Evolutionary conservation across 805 yeast species (phyloP).

Genomic region (Candida argentea): DNA sequence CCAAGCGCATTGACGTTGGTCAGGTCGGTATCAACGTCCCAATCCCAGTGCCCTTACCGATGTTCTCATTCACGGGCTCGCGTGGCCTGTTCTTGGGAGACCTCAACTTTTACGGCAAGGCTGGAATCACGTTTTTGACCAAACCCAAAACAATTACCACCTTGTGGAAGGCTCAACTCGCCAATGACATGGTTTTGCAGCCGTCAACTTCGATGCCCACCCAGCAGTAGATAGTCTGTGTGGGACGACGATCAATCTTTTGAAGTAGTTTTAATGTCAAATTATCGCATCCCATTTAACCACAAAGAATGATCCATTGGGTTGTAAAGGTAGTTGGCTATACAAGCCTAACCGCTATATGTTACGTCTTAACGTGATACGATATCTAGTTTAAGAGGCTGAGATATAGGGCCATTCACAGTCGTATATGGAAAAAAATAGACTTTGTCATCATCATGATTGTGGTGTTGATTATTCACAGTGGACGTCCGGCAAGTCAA

Average conservation of each 20-base stretch:
- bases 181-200: constrained; percentile 33
- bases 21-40: constrained; percentile 75
- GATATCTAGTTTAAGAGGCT: no score
- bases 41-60: constrained; percentile 72
- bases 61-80: constrained; percentile 73
- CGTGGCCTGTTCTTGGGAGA: constrained; percentile 71
- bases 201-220: constrained; percentile 65
- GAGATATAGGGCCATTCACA: no score
- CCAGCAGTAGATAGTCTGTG: constrained; percentile 26
- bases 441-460: no score
- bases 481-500: no score
- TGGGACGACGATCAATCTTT: not conserved
- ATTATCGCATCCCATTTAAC: not conserved
- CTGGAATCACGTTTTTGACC: constrained; percentile 64
- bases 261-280: not conserved
- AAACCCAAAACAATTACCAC: constrained; percentile 68
- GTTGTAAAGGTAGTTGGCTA: not conserved
- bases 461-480: no score
- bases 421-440: no score
- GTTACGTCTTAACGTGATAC: no score
- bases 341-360: no score
- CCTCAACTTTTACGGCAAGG: constrained; percentile 69
- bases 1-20: constrained; percentile 58
- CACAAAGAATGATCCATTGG: not conserved
- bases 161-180: constrained; percentile 50